These are phyloP conservation scores for Ampelomyces quisqualis DNA, from an alignment of 2,329 filamentous ascomycete species.

Conservation along the genomic window DNA sequence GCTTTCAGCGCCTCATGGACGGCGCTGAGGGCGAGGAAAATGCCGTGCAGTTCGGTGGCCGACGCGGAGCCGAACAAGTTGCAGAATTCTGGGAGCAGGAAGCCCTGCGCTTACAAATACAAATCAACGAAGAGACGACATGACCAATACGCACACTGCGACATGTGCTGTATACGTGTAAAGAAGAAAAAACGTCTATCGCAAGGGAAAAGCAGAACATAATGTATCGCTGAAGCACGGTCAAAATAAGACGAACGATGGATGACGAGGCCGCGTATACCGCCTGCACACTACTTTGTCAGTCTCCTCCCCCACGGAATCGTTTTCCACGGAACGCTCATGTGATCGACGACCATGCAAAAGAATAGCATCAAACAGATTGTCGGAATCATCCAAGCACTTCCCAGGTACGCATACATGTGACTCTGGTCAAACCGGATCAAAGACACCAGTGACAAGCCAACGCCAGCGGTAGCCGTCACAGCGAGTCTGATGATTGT, in stretches of 20 bases:
- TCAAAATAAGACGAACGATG: no score
- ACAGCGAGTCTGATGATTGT: constrained; percentile 22
- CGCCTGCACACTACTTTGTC: background rate
- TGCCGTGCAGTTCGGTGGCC: constrained; percentile 47
- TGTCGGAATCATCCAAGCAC: constrained; percentile 36
- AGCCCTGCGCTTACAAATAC: constrained; percentile 40
- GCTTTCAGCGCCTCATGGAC: constrained; percentile 88
- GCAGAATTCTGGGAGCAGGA: constrained; percentile 42
- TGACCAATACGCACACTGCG: background rate
- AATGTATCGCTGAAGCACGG: no score
- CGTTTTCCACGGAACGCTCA: constrained; percentile 6
- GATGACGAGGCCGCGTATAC: background rate
- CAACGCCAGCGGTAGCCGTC: constrained; percentile 23
- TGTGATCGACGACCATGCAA: constrained; percentile 26
- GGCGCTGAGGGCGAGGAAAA: constrained; percentile 73
- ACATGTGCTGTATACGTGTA: background rate
- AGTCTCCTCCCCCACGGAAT: no score
- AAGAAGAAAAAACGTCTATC: no score
- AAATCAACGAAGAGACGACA: constrained; percentile 40
- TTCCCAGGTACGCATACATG: constrained; percentile 20
- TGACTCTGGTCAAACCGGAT: constrained; percentile 16
- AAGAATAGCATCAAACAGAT: constrained; percentile 29
- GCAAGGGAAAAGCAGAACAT: no score
- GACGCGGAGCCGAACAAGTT: constrained; percentile 47
- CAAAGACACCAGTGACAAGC: constrained; percentile 25